These are phyloP conservation scores for Mortierella alpina DNA, from an alignment of 192 early-diverging fungal genomes.

Conservation along the genomic window DNA sequence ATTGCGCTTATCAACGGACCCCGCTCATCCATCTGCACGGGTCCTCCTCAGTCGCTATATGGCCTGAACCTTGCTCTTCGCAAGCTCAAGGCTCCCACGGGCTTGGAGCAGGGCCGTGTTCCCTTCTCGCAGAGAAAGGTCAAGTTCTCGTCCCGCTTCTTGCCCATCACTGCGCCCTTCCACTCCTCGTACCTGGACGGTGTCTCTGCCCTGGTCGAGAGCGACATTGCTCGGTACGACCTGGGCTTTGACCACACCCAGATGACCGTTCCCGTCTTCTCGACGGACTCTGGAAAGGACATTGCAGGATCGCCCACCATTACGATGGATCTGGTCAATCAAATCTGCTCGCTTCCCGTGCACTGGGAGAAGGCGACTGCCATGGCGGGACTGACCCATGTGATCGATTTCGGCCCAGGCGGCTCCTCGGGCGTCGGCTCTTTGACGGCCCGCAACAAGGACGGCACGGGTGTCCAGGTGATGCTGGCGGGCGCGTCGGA, in stretches of 20 bases:
- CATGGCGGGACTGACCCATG: conserved; percentile 76
- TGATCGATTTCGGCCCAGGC: conserved; percentile 95
- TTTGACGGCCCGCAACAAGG: conserved; percentile 87
- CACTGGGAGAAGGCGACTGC: conserved; percentile 82
- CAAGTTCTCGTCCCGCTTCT: conserved; percentile 90
- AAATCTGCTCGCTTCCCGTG: conserved; percentile 77
- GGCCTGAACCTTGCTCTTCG: conserved; percentile 92
- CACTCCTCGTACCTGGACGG: conserved; percentile 83
- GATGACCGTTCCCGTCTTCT: conserved; percentile 80
- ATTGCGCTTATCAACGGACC: conserved; percentile 93
- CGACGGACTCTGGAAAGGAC: conserved; percentile 86
- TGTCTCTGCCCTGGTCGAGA: conserved; percentile 70
- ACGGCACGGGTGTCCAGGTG: conserved; percentile 83
- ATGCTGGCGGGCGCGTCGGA: conserved; percentile 78
- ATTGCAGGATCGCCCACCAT: conserved; percentile 67
- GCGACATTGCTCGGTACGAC: conserved; percentile 74
- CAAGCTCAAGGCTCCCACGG: conserved; percentile 89
- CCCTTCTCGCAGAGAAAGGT: conserved; percentile 91
- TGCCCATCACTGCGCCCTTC: conserved; percentile 94
- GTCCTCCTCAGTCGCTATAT: conserved; percentile 91
- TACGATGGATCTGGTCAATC: conserved; percentile 73
- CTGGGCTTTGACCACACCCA: conserved; percentile 73
- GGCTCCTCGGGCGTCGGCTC: conserved; percentile 85
- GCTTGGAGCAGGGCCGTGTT: conserved; percentile 88
- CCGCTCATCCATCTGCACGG: conserved; percentile 88